Evolutionary conservation across 2,329 filamentous ascomycete genomes (phyloP), one percentile per base, ranked within the genome.

Genomic region (Penicillium sp.): DNA sequence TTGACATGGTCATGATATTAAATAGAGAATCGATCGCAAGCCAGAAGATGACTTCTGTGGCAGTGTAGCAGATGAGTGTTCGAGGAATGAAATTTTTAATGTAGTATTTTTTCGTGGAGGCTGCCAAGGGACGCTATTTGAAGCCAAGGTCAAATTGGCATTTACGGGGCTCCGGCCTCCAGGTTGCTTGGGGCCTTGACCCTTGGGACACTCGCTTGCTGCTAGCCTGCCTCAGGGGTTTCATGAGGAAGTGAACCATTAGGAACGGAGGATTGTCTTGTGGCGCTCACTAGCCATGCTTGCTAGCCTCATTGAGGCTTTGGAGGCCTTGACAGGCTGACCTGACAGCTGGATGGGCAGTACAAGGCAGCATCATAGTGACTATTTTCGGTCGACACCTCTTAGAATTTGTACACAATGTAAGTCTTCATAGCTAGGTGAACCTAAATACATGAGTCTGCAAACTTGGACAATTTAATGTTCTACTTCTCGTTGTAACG

Each of bases 61-160:
- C n/a, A 6, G 7, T 37, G 37, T 39, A 34, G 14, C 2, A 37
- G 7, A 20, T 12, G 3, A 20, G 20, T 8, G 12, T 35, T 37
- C n/a, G 10, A 10, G 28, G 20, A 54, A 7, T 35, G 38, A 17
- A 20, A 15, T 4, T 25, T 41, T 28, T 54, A 2, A 20, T 31
- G 7, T 4, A 7, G 28, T 47, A 31, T 15, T 31, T 8, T 39
- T 39, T 39, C 17, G 15, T 37, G 31, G 15, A 28, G 28, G 25
- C 38, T 37, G 52, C 39, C 39, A 45, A 54, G 17, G 20, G 52
- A 39, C 25, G n/a, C 52, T 54, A 45, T 54, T 54, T 14, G 35
- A 54, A 54, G 52, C 52, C 39, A 45, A 54, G 52, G 20, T 54
- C 39, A 28, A 22, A 45, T 45, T 54, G 52, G 52, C 39, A 35